These are phyloP conservation scores for Aspergillus ruber DNA, from an alignment of 2,329 filamentous ascomycete species.

Conservation along the genomic window DNA sequence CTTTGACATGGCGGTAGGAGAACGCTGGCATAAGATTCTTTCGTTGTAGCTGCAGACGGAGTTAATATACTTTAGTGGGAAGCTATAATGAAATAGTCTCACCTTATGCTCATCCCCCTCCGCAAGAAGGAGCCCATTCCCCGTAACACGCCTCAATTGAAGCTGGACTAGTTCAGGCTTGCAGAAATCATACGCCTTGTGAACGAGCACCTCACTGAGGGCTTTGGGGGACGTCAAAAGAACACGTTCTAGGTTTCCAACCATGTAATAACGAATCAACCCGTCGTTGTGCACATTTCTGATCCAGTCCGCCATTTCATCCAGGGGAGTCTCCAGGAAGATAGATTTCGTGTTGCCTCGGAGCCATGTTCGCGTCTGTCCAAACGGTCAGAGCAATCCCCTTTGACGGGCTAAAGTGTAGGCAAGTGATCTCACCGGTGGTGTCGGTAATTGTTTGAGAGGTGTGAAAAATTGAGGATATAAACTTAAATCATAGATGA, in stretches of 20 bases:
- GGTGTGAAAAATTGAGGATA: neutral
- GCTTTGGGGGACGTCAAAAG: slow-evolving; percentile 57
- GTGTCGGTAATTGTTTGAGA: neutral
- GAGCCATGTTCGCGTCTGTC: slow-evolving; percentile 36
- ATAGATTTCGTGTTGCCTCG: slow-evolving; percentile 40
- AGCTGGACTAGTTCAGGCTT: slow-evolving; percentile 52
- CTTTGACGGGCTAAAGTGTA: no score
- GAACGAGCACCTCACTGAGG: slow-evolving; percentile 63
- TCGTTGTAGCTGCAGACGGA: slow-evolving; percentile 48
- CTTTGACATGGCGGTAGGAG: slow-evolving; percentile 76
- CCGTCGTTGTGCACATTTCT: slow-evolving; percentile 60
- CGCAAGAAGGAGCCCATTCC: slow-evolving; percentile 56
- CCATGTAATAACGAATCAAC: slow-evolving; percentile 58
- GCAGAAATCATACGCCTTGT: slow-evolving; percentile 62
- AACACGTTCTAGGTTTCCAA: slow-evolving; percentile 59
- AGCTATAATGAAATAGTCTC: neutral
- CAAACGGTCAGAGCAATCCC: neutral
- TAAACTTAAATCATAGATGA: neutral
- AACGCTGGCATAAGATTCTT: slow-evolving; percentile 78
- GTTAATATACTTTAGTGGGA: neutral
- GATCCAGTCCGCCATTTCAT: slow-evolving; percentile 44
- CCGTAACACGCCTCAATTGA: slow-evolving; percentile 32
- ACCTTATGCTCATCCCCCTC: slow-evolving; percentile 88
- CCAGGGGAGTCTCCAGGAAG: slow-evolving; percentile 34
- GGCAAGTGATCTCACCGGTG: neutral